Conservation (phyloP, 768 basidiomycete genomes). For the Psilocybe cubensis region DNA sequence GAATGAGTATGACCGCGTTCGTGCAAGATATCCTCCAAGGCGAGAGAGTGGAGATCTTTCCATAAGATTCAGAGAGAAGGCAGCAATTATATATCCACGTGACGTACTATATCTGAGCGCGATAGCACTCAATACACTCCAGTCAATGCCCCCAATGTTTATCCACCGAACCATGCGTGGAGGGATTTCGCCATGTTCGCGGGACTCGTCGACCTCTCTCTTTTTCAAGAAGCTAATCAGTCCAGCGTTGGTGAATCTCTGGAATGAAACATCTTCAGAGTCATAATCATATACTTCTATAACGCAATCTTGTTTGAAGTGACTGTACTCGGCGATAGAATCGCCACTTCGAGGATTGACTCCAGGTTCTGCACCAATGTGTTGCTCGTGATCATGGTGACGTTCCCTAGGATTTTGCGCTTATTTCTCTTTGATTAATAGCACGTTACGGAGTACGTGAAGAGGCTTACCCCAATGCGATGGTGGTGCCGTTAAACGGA, state of each 20-base stretch:
- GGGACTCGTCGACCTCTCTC: neutral
- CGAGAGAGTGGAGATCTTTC: slow-evolving; percentile 65
- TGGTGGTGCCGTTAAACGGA: neutral
- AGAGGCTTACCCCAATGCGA: neutral
- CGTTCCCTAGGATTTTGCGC: neutral
- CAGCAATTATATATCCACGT: slow-evolving; percentile 13
- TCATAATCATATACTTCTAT: slow-evolving; percentile 69
- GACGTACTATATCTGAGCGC: slow-evolving; percentile 58
- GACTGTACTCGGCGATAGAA: slow-evolving; percentile 49
- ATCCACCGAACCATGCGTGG: slow-evolving; percentile 56
- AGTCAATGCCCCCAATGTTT: slow-evolving; percentile 62
- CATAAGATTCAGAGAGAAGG: slow-evolving; percentile 1
- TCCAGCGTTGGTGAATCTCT: slow-evolving; percentile 52
- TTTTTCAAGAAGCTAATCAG: slow-evolving; percentile 50
- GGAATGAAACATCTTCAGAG: slow-evolving; percentile 43
- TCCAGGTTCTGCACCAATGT: slow-evolving; percentile 66
- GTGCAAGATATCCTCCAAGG: slow-evolving; percentile 67
- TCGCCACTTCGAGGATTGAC: slow-evolving; percentile 57
- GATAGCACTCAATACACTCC: slow-evolving; percentile 65
- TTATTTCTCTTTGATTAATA: neutral
- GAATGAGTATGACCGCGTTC: slow-evolving; percentile 51
- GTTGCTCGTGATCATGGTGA: slow-evolving; percentile 20
- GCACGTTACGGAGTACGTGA: neutral
- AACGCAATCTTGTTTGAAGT: slow-evolving; percentile 57
- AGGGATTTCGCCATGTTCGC: slow-evolving; percentile 32